Conservation (phyloP, 2,329 filamentous ascomycete species). For the Fusarium sp. region DNA sequence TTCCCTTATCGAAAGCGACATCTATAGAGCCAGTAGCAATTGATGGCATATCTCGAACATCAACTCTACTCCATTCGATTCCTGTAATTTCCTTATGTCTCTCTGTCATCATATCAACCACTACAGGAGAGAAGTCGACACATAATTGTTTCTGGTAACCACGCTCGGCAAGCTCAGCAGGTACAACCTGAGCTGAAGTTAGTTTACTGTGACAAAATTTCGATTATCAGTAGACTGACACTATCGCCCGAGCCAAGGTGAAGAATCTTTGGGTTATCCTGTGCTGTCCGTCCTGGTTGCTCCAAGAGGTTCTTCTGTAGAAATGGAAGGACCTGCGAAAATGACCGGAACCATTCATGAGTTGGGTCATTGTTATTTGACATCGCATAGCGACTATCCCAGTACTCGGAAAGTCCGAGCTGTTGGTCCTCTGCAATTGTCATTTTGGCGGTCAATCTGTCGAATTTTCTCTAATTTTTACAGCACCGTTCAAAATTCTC, state of each 20-base stretch:
- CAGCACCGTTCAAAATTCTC: not conserved
- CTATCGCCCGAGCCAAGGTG: not conserved
- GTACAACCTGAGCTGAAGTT: not conserved
- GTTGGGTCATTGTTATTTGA: not conserved
- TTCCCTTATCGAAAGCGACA: slow-evolving; percentile 3
- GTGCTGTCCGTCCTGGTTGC: not conserved
- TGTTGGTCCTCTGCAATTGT: slow-evolving; percentile 1
- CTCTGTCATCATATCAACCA: not conserved
- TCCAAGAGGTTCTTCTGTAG: not conserved
- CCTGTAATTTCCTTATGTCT: not conserved
- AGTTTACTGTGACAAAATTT: fast-evolving
- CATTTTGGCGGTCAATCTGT: not conserved
- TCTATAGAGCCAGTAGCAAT: not conserved
- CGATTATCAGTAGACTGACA: fast-evolving
- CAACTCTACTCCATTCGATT: not conserved
- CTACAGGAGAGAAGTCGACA: not conserved
- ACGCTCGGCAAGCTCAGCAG: not conserved
- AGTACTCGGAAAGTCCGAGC: not conserved
- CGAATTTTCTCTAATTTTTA: not conserved
- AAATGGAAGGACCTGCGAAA: not conserved
- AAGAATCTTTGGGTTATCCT: not conserved
- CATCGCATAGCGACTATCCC: not conserved
- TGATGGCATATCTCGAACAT: not conserved
- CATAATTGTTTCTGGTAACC: not conserved
- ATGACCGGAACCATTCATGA: not conserved